Base-by-base conservation (phyloP, 1,284 basidiomycete species). In the Ustilago cynodontis region DNA sequence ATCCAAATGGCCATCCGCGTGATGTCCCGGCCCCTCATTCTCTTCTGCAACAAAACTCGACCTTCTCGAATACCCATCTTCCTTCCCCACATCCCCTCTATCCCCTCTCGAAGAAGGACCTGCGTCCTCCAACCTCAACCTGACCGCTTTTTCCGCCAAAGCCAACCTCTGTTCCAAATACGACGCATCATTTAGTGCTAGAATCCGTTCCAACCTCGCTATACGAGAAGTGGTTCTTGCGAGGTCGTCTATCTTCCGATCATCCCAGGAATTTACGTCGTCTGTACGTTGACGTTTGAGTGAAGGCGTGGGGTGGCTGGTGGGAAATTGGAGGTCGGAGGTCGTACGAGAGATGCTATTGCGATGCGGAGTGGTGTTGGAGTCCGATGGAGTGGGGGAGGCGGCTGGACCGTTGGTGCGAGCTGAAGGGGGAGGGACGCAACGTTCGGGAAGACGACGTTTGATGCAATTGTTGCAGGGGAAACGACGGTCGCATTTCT, bases 381-480 rank as follows among this genome's bases (percentile, higher is more conserved):
- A 45, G 7, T 71, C 73, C n/a, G 68, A 71, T 1, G 68, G 56
- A 0, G 69, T 62, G 3, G 74, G 74, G 1, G 74, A 69, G 2
- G 47, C 73, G 20, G n/a, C n/a, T n/a, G 31, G 28, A 8, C 29
- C 33, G 13, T 51, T 39, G 20, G 41, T 39, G 4, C 74, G 65
- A 8, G 71, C 75, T 2, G 71, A 67, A 20, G 70, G 63, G 2
- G 75, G 75, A 14, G 75, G 75, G 3, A 76, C 67, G n/a, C 77
- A 79, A 37, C 75, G 53, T 39, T 77, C 73, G 2, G 73, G 73
- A 14, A 76, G 59, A 8, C 75, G 58, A 1, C 77, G 77, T 47
- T 74, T 77, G 71, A 79, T 77, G 41, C 77, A 79, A 22, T 79
- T 71, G 64, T 77, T 74, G 65, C 77, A 79, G 1, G 77, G 77